Conservation (phyloP, 163 green algal species). For the Scenedesmus sp. region DNA sequence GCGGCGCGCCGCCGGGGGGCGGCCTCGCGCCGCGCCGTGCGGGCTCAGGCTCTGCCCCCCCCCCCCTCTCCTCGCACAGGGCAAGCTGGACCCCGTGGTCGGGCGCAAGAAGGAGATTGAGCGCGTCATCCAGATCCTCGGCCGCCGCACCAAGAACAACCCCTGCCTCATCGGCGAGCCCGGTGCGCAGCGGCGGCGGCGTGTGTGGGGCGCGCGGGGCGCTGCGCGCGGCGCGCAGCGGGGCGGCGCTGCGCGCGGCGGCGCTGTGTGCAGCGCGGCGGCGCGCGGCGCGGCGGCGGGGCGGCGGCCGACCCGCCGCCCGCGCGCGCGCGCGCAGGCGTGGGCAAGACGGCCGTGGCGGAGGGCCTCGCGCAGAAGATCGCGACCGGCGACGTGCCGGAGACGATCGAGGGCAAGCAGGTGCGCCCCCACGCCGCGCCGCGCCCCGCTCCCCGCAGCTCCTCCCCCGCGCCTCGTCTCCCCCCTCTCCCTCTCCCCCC, state of each 20-base stretch:
- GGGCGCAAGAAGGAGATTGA: conserved; percentile 97
- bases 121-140: conserved; percentile 98
- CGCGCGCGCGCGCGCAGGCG: conserved; percentile 36
- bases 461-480: no score
- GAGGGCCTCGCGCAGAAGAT: conserved; percentile 98
- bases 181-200: conserved; percentile 49
- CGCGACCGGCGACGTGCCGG: conserved; percentile 89
- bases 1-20: no score
- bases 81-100: conserved; percentile 97
- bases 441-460: no score
- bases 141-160: conserved; percentile 99
- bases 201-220: no score
- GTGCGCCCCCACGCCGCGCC: no score
- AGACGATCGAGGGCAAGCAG: conserved; percentile 99
- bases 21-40: no score
- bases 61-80: conserved; percentile 59
- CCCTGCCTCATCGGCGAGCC: conserved; percentile 98
- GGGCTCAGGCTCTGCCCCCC: background rate
- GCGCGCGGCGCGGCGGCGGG: no score
- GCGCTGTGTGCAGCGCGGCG: no score
- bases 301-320: no score
- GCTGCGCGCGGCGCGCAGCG: no score
- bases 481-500: background rate
- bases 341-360: conserved; percentile 98
- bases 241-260: no score